Conservation (phyloP, 2,329 filamentous ascomycete species). For the Penicillium corylophilum region DNA sequence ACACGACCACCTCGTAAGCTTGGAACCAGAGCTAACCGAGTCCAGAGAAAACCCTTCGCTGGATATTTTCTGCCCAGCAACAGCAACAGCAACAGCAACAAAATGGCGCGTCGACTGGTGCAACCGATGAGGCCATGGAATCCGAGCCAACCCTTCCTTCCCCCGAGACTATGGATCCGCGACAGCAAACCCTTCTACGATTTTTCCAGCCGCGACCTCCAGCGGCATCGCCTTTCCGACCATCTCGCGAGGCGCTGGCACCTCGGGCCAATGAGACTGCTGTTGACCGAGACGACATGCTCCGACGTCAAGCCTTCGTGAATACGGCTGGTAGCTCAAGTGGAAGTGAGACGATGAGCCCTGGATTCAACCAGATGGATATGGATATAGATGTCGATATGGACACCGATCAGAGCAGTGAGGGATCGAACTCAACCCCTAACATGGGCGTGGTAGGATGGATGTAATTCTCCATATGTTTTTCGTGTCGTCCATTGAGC, state of each 20-base stretch:
- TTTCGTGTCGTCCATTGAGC: conserved; percentile 1
- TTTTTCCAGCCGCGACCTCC: conserved; percentile 38
- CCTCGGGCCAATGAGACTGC: conserved; percentile 24
- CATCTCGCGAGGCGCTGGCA: conserved; percentile 20
- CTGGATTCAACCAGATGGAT: conserved; percentile 18
- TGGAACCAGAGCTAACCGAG: conserved; percentile 16
- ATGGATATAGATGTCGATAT: conserved; percentile 34
- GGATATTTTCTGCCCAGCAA: conserved; percentile 44
- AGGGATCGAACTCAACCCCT: conserved; percentile 18
- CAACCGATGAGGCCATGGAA: conserved; percentile 28
- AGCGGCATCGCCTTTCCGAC: conserved; percentile 16
- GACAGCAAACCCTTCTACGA: conserved; percentile 40
- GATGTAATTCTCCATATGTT: conserved; percentile 25
- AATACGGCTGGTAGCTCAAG: conserved; percentile 16
- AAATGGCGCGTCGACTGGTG: conserved; percentile 13
- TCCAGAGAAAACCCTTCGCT: conserved; percentile 43
- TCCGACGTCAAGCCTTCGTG: conserved; percentile 22
- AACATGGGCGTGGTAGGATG: conserved; percentile 31
- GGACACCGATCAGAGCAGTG: conserved; percentile 26
- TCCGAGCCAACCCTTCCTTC: conserved; percentile 22
- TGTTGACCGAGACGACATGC: conserved; percentile 13
- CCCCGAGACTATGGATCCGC: conserved; percentile 35
- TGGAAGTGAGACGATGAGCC: conserved; percentile 24
- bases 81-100: conserved; percentile 28
- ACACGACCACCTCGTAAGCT: neutral